phyloP scores from a whole-genome alignment of 208 protist genomes.

The Trypanosoma conorhini region DNA sequence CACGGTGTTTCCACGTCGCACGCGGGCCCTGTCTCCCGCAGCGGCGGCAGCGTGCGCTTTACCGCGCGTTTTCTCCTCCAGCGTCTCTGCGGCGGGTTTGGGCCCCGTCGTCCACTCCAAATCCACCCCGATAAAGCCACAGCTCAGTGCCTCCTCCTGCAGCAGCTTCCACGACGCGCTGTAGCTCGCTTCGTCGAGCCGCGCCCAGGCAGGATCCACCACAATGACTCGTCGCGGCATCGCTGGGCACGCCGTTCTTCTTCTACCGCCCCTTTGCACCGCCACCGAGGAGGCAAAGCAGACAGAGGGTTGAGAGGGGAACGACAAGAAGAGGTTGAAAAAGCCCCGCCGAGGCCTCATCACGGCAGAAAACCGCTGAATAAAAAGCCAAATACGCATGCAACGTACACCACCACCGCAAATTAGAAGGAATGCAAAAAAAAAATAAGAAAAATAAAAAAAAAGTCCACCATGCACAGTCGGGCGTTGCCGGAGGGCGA shows the following conservation, averaged over 20 bases:
- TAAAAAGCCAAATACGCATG: background rate
- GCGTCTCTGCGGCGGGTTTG: background rate
- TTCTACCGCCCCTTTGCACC: background rate
- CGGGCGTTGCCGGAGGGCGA: too few species aligned
- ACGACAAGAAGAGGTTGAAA: slow-evolving; percentile 8
- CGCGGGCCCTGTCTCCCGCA: background rate
- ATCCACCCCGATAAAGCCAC: slow-evolving; percentile 58
- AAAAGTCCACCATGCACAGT: too few species aligned
- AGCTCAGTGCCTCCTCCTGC: slow-evolving; percentile 28
- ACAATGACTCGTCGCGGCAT: slow-evolving; percentile 1
- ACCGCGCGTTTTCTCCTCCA: background rate
- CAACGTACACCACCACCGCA: background rate
- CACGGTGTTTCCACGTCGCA: slow-evolving; percentile 2
- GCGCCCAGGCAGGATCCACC: slow-evolving; percentile 53
- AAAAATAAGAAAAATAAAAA: too few species aligned
- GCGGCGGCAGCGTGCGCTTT: background rate
- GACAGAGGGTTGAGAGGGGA: slow-evolving; percentile 8
- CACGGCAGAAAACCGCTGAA: background rate
- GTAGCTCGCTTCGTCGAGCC: slow-evolving; percentile 33
- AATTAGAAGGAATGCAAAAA: background rate
- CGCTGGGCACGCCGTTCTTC: background rate
- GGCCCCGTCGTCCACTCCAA: slow-evolving; percentile 56
- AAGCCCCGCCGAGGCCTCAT: background rate
- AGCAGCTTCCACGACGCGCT: slow-evolving; percentile 30
- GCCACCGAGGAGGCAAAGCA: slow-evolving; percentile 10